Evolutionary conservation across 805 yeast species (phyloP).

Genomic region (Metschnikowia reukaufii): DNA sequence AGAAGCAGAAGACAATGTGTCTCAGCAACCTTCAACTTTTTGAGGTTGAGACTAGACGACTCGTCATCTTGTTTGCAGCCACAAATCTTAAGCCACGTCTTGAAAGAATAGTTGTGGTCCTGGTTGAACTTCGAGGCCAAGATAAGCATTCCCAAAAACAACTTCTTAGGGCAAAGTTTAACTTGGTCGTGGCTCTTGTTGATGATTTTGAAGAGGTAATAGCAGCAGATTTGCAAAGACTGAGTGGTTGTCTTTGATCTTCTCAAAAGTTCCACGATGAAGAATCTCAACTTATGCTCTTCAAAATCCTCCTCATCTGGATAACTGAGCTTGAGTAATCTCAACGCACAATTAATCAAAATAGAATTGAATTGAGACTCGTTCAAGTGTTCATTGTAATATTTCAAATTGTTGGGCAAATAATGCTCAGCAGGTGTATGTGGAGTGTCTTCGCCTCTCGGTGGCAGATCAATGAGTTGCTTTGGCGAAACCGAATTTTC

Average conservation of each 20-base stretch:
- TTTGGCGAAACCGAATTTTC: constrained; percentile 16
- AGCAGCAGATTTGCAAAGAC: constrained; percentile 65
- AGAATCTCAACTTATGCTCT: constrained; percentile 26
- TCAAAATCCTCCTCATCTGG: constrained; percentile 12
- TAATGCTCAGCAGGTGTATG: constrained; percentile 17
- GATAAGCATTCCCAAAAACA: constrained; percentile 66
- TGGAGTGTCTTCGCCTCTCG: constrained; percentile 6
- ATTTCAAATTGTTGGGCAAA: constrained; percentile 40
- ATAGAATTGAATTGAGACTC: constrained; percentile 42
- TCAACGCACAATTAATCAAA: constrained; percentile 36
- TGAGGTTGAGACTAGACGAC: constrained; percentile 36
- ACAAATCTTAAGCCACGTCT: constrained; percentile 72
- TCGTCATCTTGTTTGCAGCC: constrained; percentile 43
- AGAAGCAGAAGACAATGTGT: constrained; percentile 50
- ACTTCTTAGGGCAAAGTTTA: constrained; percentile 57
- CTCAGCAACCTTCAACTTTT: constrained; percentile 55
- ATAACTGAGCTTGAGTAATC: constrained; percentile 37
- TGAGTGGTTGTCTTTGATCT: constrained; percentile 60
- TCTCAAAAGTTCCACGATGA: constrained; percentile 42
- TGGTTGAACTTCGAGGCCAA: constrained; percentile 71
- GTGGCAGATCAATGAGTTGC: constrained; percentile 12
- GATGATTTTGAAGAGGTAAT: constrained; percentile 54
- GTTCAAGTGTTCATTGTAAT: constrained; percentile 40
- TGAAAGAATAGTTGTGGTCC: constrained; percentile 68
- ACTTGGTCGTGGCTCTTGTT: constrained; percentile 18